phyloP scores from a whole-genome alignment of 495 filamentous ascomycete genomes.

The Pyrenula aspistea region DNA sequence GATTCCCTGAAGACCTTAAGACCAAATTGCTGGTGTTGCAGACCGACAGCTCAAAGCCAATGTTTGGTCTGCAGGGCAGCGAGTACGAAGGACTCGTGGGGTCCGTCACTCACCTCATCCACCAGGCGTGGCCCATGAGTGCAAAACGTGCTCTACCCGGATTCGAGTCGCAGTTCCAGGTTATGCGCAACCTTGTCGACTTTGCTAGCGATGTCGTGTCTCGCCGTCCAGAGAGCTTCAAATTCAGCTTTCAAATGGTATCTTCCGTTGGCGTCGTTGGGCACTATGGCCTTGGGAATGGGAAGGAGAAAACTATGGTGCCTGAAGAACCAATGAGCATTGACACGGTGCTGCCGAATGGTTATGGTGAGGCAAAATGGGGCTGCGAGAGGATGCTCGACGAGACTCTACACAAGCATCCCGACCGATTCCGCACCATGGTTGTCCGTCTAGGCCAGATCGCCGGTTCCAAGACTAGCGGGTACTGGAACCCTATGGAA shows the following conservation, averaged over 20 bases:
- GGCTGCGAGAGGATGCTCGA: slow-evolving; percentile 19
- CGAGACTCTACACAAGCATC: neutral
- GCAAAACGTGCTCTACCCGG: slow-evolving; percentile 21
- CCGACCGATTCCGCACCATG: slow-evolving; percentile 20
- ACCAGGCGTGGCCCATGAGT: slow-evolving; percentile 43
- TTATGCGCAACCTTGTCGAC: slow-evolving; percentile 25
- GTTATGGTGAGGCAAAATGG: slow-evolving; percentile 19
- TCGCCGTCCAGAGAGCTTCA: neutral
- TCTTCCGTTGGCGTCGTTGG: slow-evolving; percentile 13
- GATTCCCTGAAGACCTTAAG: neutral
- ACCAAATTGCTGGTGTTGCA: slow-evolving; percentile 7
- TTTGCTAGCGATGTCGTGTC: slow-evolving; percentile 14
- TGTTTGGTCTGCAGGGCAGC: slow-evolving; percentile 24
- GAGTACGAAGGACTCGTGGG: slow-evolving; percentile 23
- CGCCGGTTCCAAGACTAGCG: slow-evolving; percentile 30
- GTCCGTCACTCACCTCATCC: slow-evolving; percentile 33
- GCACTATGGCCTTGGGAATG: slow-evolving; percentile 1
- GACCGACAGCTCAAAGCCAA: slow-evolving; percentile 20
- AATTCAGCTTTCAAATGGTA: slow-evolving; percentile 8
- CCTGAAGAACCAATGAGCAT: slow-evolving; percentile 4
- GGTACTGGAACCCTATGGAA: slow-evolving; percentile 42
- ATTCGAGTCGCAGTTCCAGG: slow-evolving; percentile 31
- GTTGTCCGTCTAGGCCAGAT: slow-evolving; percentile 36
- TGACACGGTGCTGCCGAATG: slow-evolving; percentile 3
- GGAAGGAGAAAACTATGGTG: slow-evolving; percentile 1